Conservation (phyloP, 108 stramenopile species). For the Cyclotella sp. region DNA sequence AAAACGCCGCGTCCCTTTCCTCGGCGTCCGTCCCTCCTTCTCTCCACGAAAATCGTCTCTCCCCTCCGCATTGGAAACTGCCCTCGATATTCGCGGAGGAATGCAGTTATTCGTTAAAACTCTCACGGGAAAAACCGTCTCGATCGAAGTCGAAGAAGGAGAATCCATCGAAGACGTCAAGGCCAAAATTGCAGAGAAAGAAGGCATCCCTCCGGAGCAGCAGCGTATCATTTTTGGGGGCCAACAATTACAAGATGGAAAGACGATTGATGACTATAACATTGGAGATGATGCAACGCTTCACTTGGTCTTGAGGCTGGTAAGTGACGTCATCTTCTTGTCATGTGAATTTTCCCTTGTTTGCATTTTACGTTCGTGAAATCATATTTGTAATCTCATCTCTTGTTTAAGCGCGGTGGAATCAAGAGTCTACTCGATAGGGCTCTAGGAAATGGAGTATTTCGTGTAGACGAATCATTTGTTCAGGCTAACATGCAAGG, state of each 20-base stretch:
- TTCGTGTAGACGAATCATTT: conserved; percentile 83
- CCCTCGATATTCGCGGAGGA: conserved; percentile 69
- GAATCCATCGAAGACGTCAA: conserved; percentile 98
- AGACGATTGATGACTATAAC: conserved; percentile 95
- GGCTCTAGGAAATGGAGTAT: conserved; percentile 55
- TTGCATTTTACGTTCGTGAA: background rate
- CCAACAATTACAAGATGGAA: conserved; percentile 96
- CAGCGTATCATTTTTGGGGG: conserved; percentile 97
- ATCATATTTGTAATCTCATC: background rate
- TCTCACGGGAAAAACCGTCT: conserved; percentile 93
- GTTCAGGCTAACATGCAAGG: conserved; percentile 71
- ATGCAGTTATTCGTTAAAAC: conserved; percentile 98
- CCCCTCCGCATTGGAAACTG: conserved; percentile 28
- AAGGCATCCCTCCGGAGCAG: conserved; percentile 96
- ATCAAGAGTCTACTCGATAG: conserved; percentile 36
- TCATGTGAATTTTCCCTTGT: no score
- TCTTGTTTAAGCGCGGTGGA: conserved; percentile 60
- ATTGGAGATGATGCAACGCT: conserved; percentile 95
- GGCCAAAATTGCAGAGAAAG: conserved; percentile 97
- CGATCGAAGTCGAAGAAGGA: conserved; percentile 97
- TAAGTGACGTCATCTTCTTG: conserved; percentile 5
- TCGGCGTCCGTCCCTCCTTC: conserved; percentile 12
- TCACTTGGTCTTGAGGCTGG: conserved; percentile 91
- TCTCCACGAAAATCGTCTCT: conserved; percentile 10
- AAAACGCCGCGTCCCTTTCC: conserved; percentile 3